Conservation (phyloP, 345 rosid species). For the Aethionema arabicum region DNA sequence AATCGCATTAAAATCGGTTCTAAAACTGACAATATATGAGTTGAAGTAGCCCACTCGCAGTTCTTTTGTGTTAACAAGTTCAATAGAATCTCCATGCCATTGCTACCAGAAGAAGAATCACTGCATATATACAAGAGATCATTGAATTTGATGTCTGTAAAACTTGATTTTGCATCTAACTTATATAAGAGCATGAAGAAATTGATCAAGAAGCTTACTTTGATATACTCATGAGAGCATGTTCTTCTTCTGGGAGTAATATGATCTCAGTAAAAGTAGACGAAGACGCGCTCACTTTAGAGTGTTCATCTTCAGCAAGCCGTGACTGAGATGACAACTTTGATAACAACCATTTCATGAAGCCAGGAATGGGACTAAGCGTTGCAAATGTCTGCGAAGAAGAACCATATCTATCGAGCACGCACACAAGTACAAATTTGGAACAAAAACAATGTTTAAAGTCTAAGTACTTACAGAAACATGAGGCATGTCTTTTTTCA, state of each 20-base stretch:
- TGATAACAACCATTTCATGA: slow-evolving; percentile 79
- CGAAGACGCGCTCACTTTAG: slow-evolving; percentile 42
- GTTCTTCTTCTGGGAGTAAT: slow-evolving; percentile 84
- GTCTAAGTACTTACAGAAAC: slow-evolving; percentile 64
- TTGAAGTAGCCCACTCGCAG: slow-evolving; percentile 58
- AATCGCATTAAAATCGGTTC: slow-evolving; percentile 72
- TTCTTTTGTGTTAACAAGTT: slow-evolving; percentile 47
- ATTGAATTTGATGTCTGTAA: background rate
- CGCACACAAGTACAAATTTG: background rate
- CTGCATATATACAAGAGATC: slow-evolving; percentile 36
- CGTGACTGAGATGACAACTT: slow-evolving; percentile 77
- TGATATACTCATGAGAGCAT: slow-evolving; percentile 54
- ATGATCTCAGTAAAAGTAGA: slow-evolving; percentile 67
- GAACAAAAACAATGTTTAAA: background rate
- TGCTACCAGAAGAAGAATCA: slow-evolving; percentile 47
- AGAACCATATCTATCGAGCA: background rate
- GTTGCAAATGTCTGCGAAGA: slow-evolving; percentile 75
- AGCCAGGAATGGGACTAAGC: slow-evolving; percentile 92
- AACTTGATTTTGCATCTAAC: background rate
- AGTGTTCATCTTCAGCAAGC: slow-evolving; percentile 49
- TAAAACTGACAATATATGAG: slow-evolving; percentile 48
- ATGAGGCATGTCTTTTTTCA: slow-evolving; percentile 86
- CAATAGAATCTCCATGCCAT: slow-evolving; percentile 74
- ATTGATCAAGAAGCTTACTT: slow-evolving; percentile 40
- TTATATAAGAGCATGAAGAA: background rate